A percentile compares a stretch with the other conserved stretches of the same genome.
phyloP scores from a whole-genome alignment of 495 filamentous ascomycete genomes.

The Thermothielavioides terrestris region DNA sequence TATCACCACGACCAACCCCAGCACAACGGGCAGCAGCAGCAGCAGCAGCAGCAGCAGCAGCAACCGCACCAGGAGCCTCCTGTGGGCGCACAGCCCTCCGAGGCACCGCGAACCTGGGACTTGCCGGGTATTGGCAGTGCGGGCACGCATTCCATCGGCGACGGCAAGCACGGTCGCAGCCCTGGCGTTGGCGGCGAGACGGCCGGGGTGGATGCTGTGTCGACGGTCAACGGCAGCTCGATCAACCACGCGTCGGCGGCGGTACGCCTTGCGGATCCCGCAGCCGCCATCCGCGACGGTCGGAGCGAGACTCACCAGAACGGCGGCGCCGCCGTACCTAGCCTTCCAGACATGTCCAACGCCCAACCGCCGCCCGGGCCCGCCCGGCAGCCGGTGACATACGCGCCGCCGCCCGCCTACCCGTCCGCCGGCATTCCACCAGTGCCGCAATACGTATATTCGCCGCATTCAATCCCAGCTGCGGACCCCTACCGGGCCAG shows the following conservation, averaged over 20 bases:
- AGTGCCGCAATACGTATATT: slow-evolving; percentile 47
- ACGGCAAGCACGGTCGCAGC: slow-evolving; percentile 8
- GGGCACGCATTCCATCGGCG: slow-evolving; percentile 8
- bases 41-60: not conserved
- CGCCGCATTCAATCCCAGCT: slow-evolving; percentile 25
- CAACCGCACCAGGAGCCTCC: not conserved
- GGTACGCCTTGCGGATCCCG: slow-evolving; percentile 3
- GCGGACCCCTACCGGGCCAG: slow-evolving; percentile 24
- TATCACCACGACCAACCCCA: slow-evolving; percentile 5
- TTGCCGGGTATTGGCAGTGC: not conserved
- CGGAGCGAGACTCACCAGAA: slow-evolving; percentile 20
- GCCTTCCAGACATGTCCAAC: slow-evolving; percentile 40
- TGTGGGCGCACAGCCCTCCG: not conserved
- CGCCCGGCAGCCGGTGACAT: slow-evolving; percentile 42
- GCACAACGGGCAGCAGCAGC: slow-evolving; percentile 9
- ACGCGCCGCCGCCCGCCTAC: slow-evolving; percentile 49
- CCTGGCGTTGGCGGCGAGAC: slow-evolving; percentile 14
- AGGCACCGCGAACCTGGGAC: not conserved
- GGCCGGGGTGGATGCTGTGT: slow-evolving; percentile 10
- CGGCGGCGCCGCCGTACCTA: slow-evolving; percentile 16
- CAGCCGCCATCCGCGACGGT: slow-evolving; percentile 3
- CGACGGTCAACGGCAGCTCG: slow-evolving; percentile 9
- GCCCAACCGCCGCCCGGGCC: slow-evolving; percentile 35
- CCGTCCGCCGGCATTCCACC: slow-evolving; percentile 43
- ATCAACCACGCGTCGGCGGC: slow-evolving; percentile 12